Evolutionary conservation across 768 basidiomycete genomes (phyloP), one percentile per base, ranked within the genome.

Genomic region (Pleurotus ostreatus): DNA sequence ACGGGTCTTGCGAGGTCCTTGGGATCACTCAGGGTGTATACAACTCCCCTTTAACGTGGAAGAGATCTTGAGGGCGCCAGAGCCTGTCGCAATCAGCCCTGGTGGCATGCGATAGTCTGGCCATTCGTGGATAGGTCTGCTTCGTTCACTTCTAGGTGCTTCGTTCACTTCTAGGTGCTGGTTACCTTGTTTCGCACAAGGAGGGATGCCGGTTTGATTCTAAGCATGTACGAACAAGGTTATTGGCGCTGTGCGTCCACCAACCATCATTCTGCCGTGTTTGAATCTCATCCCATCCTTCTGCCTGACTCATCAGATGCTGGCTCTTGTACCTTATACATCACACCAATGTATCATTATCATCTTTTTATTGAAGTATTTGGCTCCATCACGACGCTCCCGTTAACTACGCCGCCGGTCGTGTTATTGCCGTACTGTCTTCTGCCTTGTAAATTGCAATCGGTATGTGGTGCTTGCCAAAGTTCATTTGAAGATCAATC

Each of bases 11-110:
- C 74, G 82, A 15, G 82, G 82, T 0, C 83, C 85, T 15, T 85
- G 85, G 83, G 80, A 83, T 62, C 79, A 84, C 61, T 77, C 79
- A 23, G 69, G 74, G 47, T 72, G 74, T 57, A 74, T 82, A 41
- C 26, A 58, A 13, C 57, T 78, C 40, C 68, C 60, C 20, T 65
- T 84, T 56, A 76, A 83, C 59, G 74, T 82, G 56, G 77, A 76
- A 54, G 69, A 65, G 38, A 55, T 85, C 55, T 62, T 85, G 54
- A 67, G 75, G 39, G 71, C 74, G 48, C 72, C 79, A 22, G 71
- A 76, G 65, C 80, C 79, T 34, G 80, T 71, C 8, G 78, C 76
- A 23, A 55, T 69, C n/a, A 65, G 63, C 51, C 55, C 57, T 44
- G 41, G 41, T 4, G 48, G 55, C 47, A 58, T 57, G 41, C 41